Base-by-base conservation (phyloP, 345 rosid genomes). In the Ailanthus altissimus region DNA sequence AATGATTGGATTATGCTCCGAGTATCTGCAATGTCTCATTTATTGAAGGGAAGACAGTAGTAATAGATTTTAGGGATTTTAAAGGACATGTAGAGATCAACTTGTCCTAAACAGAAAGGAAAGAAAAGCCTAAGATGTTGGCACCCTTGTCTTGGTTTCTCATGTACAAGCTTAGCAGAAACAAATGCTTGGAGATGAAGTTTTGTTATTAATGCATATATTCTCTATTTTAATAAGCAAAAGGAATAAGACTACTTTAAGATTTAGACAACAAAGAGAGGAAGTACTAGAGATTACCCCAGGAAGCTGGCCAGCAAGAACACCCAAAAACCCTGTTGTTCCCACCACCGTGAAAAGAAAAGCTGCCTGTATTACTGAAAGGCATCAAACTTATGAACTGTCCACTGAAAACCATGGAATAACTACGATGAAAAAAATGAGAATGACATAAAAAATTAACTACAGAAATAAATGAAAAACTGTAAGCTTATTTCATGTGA, bases 281-380 rank as follows among this genome's bases (percentile, higher is more conserved):
- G 23, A 15, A 38, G 2, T 3, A 5, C 5, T 15, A 8, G 79
- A 49, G 67, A n/a, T 84, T 93, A 90, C 98, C 92, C 97, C 97
- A 1, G 98, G 98, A 86, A 93, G 98, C 86, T 92, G 98, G 58
- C 98, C 94, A 4, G 97, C 94, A 73, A 93, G 85, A 68, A 95
- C 87, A 76, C 85, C 97, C 77, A 95, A 20, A 77, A 95, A 89
- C 40, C 97, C 89, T 0, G 97, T 92, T 63, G 93, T 82, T 58
- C 98, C 97, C 40, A 95, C 98, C 68, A 93, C 97, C 21, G 97
- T 92, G 88, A 90, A 83, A 80, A 92, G 97, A 84, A 92, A 95
- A 82, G 98, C 97, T 11, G 97, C 97, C 98, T 95, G 98, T 83
- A 88, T 83, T 77, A 80, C 91, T 80, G 81, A 65, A 85, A 78